Base-by-base conservation (phyloP, 2,329 filamentous ascomycete species). In the Lizonia empirigonia region DNA sequence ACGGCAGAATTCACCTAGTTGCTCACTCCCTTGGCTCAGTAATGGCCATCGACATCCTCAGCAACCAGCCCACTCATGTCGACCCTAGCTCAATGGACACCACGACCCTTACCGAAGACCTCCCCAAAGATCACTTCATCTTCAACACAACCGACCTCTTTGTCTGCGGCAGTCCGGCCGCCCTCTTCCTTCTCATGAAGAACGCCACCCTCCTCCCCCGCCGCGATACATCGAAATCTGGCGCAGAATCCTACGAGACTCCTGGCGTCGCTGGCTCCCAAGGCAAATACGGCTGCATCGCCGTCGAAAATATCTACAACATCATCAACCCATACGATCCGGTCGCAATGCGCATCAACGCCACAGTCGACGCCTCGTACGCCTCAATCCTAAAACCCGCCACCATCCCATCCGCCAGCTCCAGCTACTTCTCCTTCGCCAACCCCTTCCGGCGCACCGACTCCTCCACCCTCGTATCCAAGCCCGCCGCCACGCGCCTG, bases 241-340 rank as follows among this genome's bases (percentile, higher is more conserved):
- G 88, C 4, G 85, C 86, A 16, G 85, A 92, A 55, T 82, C 81
- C 15, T 72, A 74, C 40, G 71, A 74, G 20, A 68, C 69, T 2
- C 69, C 70, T 5, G 78, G 80, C 6, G 82, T 97, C 24, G 88
- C 87, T n/a, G 89, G 89, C n/a, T 84, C 91, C 32, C 81, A 81
- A 15, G 91, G 90, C 23, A 84, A 80, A 5, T 96, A 96, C 70
- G 94, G 94, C 15, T 97, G 94, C 71, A 78, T 97, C 22, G 90
- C 93, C 0, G 88, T 97, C 1, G 91, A 97, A 75, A 99, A 97
- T 70, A 83, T 99, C 49, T 99, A 97, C 79, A 99, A 99, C 65
- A 83, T 99, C 57, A 84, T 97, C 68, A 85, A 88, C 60, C 82
- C 83, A 26, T 87, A 86, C 53, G 85, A 88, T 56, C 85, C 94